Percentiles rank a stretch among this genome's conserved stretches.
phyloP scores from a whole-genome alignment of 768 basidiomycete species.

The Floccularia luteovirens region DNA sequence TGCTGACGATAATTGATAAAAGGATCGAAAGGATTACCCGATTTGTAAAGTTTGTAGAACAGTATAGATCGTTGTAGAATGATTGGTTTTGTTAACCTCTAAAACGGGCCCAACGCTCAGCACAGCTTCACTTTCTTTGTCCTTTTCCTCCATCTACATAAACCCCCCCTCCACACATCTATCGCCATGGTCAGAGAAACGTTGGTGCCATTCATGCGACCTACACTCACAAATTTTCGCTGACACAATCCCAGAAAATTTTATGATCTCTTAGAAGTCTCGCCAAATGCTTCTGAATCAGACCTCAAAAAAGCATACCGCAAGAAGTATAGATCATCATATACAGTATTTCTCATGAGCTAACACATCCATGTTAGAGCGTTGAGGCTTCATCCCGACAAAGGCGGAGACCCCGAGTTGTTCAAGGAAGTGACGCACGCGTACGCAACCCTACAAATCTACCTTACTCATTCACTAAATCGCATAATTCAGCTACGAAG shows the following conservation, averaged over 20 bases:
- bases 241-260: constrained; percentile 52
- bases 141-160: constrained; percentile 10
- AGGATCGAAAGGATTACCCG: constrained; percentile 16
- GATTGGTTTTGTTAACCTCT: constrained; percentile 24
- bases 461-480: constrained; percentile 1
- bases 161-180: constrained; percentile 9
- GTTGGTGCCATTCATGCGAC: constrained; percentile 24
- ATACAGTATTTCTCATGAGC: constrained; percentile 2
- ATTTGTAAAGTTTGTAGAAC: constrained; percentile 34
- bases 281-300: constrained; percentile 67
- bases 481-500: constrained; percentile 61
- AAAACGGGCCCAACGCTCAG: constrained; percentile 15
- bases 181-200: constrained; percentile 63
- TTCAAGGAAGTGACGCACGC: constrained; percentile 98
- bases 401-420: constrained; percentile 91
- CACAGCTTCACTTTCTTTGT: constrained; percentile 11
- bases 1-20: neutral
- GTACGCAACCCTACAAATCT: constrained; percentile 27
- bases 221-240: constrained; percentile 3
- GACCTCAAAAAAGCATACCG: constrained; percentile 96
- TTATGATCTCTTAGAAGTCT: constrained; percentile 88
- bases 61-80: constrained; percentile 36
- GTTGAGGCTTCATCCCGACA: constrained; percentile 82
- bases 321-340: constrained; percentile 56
- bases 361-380: constrained; percentile 41